Evolutionary conservation across 306 rosid genomes (phyloP).

Genomic region (Purshia tridentata): DNA sequence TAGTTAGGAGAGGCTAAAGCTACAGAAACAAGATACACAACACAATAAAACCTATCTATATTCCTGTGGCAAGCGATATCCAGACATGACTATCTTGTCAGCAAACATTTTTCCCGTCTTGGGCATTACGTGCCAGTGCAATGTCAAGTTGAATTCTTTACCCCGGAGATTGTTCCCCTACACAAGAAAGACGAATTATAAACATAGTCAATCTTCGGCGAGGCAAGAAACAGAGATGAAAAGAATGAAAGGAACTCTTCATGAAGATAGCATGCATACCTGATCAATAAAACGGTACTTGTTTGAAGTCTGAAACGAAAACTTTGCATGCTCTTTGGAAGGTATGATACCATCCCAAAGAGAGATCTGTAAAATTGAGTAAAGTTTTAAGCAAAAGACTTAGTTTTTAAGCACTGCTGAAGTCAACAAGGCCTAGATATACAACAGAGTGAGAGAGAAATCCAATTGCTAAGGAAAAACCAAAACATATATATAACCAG

Average conservation of each 20-base stretch:
- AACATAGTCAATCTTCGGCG: background rate
- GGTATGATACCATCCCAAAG: constrained; percentile 96
- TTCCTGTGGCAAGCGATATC: constrained; percentile 69
- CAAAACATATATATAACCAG: background rate
- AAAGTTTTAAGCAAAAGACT: constrained; percentile 13
- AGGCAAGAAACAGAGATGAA: constrained; percentile 13
- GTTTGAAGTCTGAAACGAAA: constrained; percentile 78
- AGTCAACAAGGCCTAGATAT: background rate
- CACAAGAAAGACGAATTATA: constrained; percentile 10
- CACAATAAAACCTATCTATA: constrained; percentile 52
- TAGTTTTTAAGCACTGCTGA: background rate
- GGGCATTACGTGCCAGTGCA: constrained; percentile 99
- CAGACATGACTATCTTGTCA: constrained; percentile 70
- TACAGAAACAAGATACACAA: constrained; percentile 40
- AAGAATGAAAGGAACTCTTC: background rate
- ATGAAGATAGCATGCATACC: constrained; percentile 33
- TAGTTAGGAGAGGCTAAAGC: constrained; percentile 29
- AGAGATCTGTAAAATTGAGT: constrained; percentile 57
- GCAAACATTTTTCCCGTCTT: constrained; percentile 92
- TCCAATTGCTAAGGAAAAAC: background rate
- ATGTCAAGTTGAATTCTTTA: constrained; percentile 77
- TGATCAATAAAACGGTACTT: constrained; percentile 78
- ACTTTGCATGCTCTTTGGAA: constrained; percentile 74
- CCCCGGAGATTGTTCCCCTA: constrained; percentile 90
- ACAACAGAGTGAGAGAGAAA: background rate